Evolutionary conservation across 345 rosid genomes (phyloP), one percentile per base, ranked within the genome.

Genomic region (Theobroma cacao): DNA sequence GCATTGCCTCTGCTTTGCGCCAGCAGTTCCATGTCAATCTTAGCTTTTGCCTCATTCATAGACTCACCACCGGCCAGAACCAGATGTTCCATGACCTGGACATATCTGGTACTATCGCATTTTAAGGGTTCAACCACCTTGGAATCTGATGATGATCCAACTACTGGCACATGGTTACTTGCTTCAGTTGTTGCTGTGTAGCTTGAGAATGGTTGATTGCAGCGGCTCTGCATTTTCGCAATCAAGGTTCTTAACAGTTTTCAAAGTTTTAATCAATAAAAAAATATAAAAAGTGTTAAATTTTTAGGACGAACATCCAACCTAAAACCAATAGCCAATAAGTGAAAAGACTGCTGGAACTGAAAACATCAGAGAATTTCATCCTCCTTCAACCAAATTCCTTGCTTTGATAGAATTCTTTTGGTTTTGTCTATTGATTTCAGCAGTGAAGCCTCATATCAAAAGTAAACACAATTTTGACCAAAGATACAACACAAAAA

Each of bases 1-100:
- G 99, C 99, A 45, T 85, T 77, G 66, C 92, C 99, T 78, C 98
- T 89, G 80, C 89, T 87, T 80, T 91, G 89, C 12, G 93, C 93
- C 63, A 91, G 80, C n/a, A 81, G 82, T 69, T 89, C 91, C 78
- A 85, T 76, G 68, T 91, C 92, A 43, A 86, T 86, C 75, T 80
- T 91, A 30, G 84, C 75, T 56, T 83, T 34, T 56, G 63, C 69
- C 75, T 79, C 64, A 80, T 52, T 53, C 75, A 48, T 50, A 47
- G 61, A 58, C 78, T 91, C 90, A 45, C 79, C 83, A 70, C 84
- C 78, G 53, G 74, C 63, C 30, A 83, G 77, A 53, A 83, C 14
- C 50, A 81, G 61, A 22, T 84, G 85, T 58, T 87, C 90, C 47
- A 56, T 75, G 72, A 86, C 71, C 75, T 78, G 85, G 62, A 85